phyloP scores from a whole-genome alignment of 2,329 filamentous ascomycete genomes.

The Fusarium sp. region DNA sequence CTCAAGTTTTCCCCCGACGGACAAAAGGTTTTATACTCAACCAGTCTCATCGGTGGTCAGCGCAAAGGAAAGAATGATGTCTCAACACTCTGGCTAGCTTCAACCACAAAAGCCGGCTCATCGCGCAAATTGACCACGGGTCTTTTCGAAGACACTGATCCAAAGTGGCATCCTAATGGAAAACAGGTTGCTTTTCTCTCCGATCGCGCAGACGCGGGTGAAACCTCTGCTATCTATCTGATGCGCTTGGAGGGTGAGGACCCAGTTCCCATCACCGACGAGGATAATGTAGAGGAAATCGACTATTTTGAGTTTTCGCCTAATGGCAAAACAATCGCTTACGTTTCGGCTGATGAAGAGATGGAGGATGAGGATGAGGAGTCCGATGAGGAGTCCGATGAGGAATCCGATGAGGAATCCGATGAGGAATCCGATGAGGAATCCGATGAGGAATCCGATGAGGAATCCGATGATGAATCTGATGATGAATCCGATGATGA shows the following conservation, averaged over 20 bases:
- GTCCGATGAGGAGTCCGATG: no score
- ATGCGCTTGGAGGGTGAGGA: conserved; percentile 41
- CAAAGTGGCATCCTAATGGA: conserved; percentile 27
- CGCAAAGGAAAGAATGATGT: conserved; percentile 24
- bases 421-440: no score
- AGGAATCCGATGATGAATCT: no score
- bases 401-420: no score
- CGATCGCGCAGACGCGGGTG: conserved; percentile 45
- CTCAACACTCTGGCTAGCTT: conserved; percentile 39
- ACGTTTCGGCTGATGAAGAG: conserved; percentile 37
- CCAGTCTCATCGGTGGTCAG: neutral
- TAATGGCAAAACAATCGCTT: conserved; percentile 23
- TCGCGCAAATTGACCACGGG: conserved; percentile 22
- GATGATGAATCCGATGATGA: no score
- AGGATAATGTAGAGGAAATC: conserved; percentile 30
- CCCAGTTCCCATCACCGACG: conserved; percentile 24
- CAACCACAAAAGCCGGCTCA: conserved; percentile 13
- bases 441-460: no score
- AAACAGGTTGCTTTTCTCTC: conserved; percentile 24
- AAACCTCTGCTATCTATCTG: conserved; percentile 46
- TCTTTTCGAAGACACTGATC: neutral
- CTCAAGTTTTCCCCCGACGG: conserved; percentile 26
- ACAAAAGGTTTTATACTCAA: conserved; percentile 17
- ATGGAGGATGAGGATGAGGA: conserved; percentile 15
- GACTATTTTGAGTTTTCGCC: conserved; percentile 28